Percentiles rank a stretch among this genome's conserved stretches.
These are phyloP conservation scores for Yarrowia alimentaria DNA, from an alignment of 805 yeast species.

Conservation along the genomic window DNA sequence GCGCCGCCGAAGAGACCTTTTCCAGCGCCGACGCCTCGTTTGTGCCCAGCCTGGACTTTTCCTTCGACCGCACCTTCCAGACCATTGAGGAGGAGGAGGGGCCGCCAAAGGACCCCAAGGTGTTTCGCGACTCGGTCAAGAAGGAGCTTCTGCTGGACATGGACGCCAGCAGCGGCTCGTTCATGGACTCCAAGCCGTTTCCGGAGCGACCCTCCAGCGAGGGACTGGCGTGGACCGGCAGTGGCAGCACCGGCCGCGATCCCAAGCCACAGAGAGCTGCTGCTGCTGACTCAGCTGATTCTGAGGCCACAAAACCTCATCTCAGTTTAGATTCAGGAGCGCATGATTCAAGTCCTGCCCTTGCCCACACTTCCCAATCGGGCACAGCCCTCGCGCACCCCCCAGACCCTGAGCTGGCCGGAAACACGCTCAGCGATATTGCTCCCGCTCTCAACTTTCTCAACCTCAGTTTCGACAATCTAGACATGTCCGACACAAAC, in stretches of 20 bases:
- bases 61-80: constrained; percentile 15
- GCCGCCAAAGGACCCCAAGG: background rate
- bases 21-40: too few relatives aligned
- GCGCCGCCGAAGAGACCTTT: too few relatives aligned
- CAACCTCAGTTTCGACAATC: constrained; percentile 1
- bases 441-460: constrained; percentile 16
- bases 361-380: constrained; percentile 11
- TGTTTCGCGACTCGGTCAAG: constrained; percentile 5
- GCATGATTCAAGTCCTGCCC: constrained; percentile 9
- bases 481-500: constrained; percentile 2
- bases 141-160: constrained; percentile 21
- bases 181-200: background rate
- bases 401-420: background rate
- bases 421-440: too few relatives aligned
- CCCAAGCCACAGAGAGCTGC: too few relatives aligned
- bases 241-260: too few relatives aligned
- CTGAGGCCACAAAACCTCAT: too few relatives aligned
- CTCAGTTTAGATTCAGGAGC: constrained; percentile 22
- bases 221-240: too few relatives aligned
- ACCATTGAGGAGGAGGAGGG: constrained; percentile 1
- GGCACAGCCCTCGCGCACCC: constrained; percentile 11
- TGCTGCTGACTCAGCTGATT: too few relatives aligned
- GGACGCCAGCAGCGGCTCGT: background rate
- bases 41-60: constrained; percentile 8
- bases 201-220: too few relatives aligned